phyloP scores from a whole-genome alignment of 192 early-diverging fungal species.

The Radiomyces spectabilis region DNA sequence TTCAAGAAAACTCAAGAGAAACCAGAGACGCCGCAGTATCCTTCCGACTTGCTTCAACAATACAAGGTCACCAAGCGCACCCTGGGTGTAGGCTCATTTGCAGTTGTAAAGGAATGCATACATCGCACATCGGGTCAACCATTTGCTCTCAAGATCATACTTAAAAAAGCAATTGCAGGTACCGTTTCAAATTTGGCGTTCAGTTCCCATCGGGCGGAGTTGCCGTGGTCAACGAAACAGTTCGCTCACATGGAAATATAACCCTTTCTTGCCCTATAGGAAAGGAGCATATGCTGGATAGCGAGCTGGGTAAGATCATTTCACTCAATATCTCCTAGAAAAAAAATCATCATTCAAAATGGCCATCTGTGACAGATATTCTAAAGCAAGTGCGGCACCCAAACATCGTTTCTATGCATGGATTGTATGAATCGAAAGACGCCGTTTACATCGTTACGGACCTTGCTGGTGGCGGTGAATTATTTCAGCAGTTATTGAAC shows the following conservation, averaged over 20 bases:
- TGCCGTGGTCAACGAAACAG: too few species aligned
- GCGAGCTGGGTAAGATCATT: conserved; percentile 43
- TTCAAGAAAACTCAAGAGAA: conserved; percentile 34
- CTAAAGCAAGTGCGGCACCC: conserved; percentile 71
- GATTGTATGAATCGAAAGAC: conserved; percentile 63
- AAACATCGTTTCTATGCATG: conserved; percentile 76
- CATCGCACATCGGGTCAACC: conserved; percentile 44
- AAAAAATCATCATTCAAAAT: too few species aligned
- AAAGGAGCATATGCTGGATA: conserved; percentile 54
- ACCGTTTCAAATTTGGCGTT: background rate
- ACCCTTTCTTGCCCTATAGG: conserved; percentile 25
- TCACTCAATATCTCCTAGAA: background rate
- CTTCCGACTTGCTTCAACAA: conserved; percentile 9
- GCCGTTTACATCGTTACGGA: conserved; percentile 69
- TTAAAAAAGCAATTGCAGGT: conserved; percentile 49
- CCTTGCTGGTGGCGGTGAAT: conserved; percentile 79
- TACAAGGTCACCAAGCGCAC: conserved; percentile 42
- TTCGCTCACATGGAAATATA: too few species aligned
- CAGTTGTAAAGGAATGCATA: conserved; percentile 57
- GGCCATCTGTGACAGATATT: conserved; percentile 28
- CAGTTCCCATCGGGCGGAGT: background rate
- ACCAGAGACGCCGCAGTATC: conserved; percentile 17
- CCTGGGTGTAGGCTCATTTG: conserved; percentile 49
- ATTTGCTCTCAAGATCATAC: conserved; percentile 72
- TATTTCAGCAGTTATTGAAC: conserved; percentile 71